These are phyloP conservation scores for Curvularia hawaiiensis DNA, from an alignment of 2,329 filamentous ascomycete species.

Conservation along the genomic window DNA sequence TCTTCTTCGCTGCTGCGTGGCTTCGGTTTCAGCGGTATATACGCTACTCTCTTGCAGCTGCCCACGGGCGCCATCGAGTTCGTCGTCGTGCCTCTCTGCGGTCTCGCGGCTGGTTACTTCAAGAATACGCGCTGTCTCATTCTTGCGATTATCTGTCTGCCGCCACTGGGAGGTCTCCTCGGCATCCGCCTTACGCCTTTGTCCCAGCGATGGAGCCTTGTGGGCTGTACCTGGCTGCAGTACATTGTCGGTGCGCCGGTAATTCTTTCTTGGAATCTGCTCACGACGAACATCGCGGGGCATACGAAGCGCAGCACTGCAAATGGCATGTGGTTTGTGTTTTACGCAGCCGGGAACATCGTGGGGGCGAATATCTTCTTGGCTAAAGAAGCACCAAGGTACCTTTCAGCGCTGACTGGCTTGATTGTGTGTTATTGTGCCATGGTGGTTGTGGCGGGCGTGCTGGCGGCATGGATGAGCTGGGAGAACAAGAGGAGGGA, in stretches of 20 bases:
- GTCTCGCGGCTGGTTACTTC: slow-evolving; percentile 41
- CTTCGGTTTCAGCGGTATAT: slow-evolving; percentile 50
- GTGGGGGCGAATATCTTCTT: slow-evolving; percentile 56
- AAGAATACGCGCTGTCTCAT: slow-evolving; percentile 38
- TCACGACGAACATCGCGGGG: slow-evolving; percentile 52
- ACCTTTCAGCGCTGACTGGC: slow-evolving; percentile 52
- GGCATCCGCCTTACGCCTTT: slow-evolving; percentile 57
- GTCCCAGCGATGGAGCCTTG: slow-evolving; percentile 54
- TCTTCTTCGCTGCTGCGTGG: slow-evolving; percentile 54
- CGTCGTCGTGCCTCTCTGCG: slow-evolving; percentile 45
- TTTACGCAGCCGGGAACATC: slow-evolving; percentile 57
- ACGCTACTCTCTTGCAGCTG: slow-evolving; percentile 51
- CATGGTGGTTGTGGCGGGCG: slow-evolving; percentile 44
- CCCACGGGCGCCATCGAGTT: slow-evolving; percentile 53
- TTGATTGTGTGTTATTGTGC: slow-evolving; percentile 53
- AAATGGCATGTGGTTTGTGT: slow-evolving; percentile 57
- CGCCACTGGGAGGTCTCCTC: slow-evolving; percentile 56
- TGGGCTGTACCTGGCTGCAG: slow-evolving; percentile 60
- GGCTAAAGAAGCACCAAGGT: slow-evolving; percentile 51
- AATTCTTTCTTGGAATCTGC: slow-evolving; percentile 58
- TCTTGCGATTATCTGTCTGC: slow-evolving; percentile 49
- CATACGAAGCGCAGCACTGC: slow-evolving; percentile 59
- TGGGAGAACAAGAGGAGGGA: slow-evolving; percentile 43
- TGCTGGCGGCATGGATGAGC: slow-evolving; percentile 38
- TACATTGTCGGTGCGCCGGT: slow-evolving; percentile 57